These are phyloP conservation scores for Rutstroemia sp. DNA, from an alignment of 2,329 filamentous ascomycete genomes.

Conservation along the genomic window DNA sequence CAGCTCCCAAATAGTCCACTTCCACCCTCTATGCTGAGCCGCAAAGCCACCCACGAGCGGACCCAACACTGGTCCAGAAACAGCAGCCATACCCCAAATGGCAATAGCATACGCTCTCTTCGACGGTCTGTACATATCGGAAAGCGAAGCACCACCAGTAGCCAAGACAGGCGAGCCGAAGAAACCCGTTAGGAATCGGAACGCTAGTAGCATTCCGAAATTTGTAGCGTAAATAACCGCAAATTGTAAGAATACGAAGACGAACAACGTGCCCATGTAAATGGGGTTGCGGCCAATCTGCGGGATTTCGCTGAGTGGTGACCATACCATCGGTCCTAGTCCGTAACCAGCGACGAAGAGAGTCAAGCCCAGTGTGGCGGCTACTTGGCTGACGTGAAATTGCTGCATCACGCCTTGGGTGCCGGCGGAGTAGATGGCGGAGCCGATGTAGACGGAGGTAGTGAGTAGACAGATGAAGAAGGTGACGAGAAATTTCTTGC, in stretches of 20 bases:
- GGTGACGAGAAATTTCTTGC: constrained; percentile 38
- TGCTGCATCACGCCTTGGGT: constrained; percentile 39
- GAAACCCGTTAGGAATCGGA: constrained; percentile 57
- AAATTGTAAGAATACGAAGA: constrained; percentile 53
- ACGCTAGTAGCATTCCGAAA: constrained; percentile 45
- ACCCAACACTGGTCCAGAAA: constrained; percentile 46
- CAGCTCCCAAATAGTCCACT: constrained; percentile 51
- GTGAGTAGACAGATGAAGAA: constrained; percentile 47
- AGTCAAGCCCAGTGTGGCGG: constrained; percentile 49
- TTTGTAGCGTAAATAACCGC: constrained; percentile 40
- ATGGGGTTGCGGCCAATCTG: constrained; percentile 58
- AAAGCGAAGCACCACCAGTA: constrained; percentile 44
- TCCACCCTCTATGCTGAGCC: constrained; percentile 48
- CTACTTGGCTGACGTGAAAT: constrained; percentile 45
- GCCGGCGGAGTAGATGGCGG: constrained; percentile 40
- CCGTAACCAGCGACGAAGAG: constrained; percentile 58
- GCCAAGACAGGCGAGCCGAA: constrained; percentile 56
- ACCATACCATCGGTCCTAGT: constrained; percentile 55
- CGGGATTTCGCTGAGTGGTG: constrained; percentile 59
- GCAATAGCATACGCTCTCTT: constrained; percentile 51
- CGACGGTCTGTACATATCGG: constrained; percentile 42
- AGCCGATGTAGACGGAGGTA: constrained; percentile 47
- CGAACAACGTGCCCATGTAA: constrained; percentile 58
- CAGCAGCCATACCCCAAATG: constrained; percentile 45
- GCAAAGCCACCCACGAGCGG: constrained; percentile 53